Conservation (phyloP, 192 early-diverging fungal species). For the Lobosporangium transversale region DNA sequence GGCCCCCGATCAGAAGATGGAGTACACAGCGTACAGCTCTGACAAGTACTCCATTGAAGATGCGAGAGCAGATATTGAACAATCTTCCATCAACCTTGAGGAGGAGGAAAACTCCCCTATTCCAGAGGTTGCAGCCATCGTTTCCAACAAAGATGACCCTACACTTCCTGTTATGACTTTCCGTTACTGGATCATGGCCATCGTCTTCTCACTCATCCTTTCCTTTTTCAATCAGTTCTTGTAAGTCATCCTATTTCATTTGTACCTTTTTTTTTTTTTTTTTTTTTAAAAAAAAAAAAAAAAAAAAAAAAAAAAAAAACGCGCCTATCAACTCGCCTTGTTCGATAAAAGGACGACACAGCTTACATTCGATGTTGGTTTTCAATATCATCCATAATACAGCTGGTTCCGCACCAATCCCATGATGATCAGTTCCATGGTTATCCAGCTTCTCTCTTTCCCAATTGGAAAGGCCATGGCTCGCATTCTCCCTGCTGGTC, state of each 20-base stretch:
- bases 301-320: too few relatives aligned
- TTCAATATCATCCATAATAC: too few relatives aligned
- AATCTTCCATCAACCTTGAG: constrained; percentile 34
- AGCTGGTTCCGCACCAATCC: constrained; percentile 57
- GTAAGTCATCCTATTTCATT: constrained; percentile 12
- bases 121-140: constrained; percentile 56
- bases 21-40: too few relatives aligned
- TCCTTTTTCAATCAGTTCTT: constrained; percentile 54
- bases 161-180: constrained; percentile 60
- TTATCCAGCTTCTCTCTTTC: constrained; percentile 48
- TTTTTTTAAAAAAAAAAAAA: background rate
- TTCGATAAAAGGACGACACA: too few relatives aligned
- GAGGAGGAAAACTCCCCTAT: constrained; percentile 61
- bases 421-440: constrained; percentile 26
- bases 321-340: too few relatives aligned
- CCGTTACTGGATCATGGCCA: constrained; percentile 59
- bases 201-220: constrained; percentile 53
- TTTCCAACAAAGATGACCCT: constrained; percentile 63
- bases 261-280: too few relatives aligned
- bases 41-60: constrained; percentile 41
- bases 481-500: constrained; percentile 63
- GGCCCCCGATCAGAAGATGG: too few relatives aligned
- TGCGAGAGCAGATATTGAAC: constrained; percentile 26
- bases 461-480: constrained; percentile 50
- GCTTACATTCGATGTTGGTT: too few relatives aligned